phyloP scores from a whole-genome alignment of 140 eudicot genomes.

The Cichorium intybus region DNA sequence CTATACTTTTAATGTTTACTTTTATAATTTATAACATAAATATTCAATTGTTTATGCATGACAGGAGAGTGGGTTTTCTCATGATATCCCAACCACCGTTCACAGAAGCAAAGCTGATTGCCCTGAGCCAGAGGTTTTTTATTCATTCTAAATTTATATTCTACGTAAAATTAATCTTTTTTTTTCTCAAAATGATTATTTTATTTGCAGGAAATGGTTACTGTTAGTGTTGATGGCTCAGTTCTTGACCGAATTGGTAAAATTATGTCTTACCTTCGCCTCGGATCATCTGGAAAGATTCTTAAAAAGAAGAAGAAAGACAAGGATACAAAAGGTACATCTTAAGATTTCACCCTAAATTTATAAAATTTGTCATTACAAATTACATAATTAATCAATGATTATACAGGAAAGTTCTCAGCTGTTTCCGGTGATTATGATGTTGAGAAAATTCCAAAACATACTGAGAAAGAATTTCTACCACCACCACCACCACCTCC shows the following conservation, averaged over 20 bases:
- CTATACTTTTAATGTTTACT: background rate
- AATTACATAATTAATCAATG: background rate
- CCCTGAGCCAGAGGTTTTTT: conserved; percentile 92
- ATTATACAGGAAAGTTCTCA: conserved; percentile 56
- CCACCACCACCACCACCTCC: conserved; percentile 94
- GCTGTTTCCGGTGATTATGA: conserved; percentile 49
- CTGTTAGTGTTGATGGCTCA: conserved; percentile 92
- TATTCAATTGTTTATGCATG: conserved; percentile 28
- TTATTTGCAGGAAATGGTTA: conserved; percentile 80
- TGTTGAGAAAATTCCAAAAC: conserved; percentile 45
- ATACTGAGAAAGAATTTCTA: conserved; percentile 51
- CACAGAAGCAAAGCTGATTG: conserved; percentile 98
- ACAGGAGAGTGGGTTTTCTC: conserved; percentile 87
- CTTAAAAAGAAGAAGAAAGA: conserved; percentile 96
- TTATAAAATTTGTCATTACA: background rate
- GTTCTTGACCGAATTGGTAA: conserved; percentile 92
- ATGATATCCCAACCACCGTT: conserved; percentile 93
- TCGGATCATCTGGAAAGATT: conserved; percentile 97
- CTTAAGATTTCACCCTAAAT: background rate
- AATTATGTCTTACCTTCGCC: conserved; percentile 96
- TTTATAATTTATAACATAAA: conserved; percentile 15
- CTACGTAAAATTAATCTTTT: conserved; percentile 15
- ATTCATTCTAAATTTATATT: background rate
- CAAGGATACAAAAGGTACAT: conserved; percentile 69
- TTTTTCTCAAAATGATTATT: conserved; percentile 12